Conservation (phyloP, 192 early-diverging fungal genomes). For the Phlyctochytrium arcticum region DNA sequence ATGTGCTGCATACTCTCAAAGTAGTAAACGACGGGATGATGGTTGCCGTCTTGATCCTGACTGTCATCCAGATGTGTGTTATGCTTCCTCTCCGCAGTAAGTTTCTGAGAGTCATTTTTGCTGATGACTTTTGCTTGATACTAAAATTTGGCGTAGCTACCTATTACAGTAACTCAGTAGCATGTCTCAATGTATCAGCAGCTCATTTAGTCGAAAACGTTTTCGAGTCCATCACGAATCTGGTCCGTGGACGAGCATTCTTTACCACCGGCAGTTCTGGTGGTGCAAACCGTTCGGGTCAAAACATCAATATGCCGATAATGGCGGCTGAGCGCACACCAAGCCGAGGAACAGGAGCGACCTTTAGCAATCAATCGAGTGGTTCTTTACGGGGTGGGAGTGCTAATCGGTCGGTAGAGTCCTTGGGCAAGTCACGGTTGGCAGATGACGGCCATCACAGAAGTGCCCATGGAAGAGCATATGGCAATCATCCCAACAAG, state of each 20-base stretch:
- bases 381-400: too few relatives aligned
- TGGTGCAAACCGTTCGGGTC: too few relatives aligned
- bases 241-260: constrained; percentile 3
- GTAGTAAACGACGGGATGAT: constrained; percentile 22
- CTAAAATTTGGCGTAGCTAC: background rate
- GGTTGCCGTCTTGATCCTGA: background rate
- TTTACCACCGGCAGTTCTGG: constrained; percentile 2
- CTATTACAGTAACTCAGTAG: constrained; percentile 6
- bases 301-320: too few relatives aligned
- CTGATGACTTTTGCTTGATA: background rate
- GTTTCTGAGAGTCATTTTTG: background rate
- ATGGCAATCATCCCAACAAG: too few relatives aligned
- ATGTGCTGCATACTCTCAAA: constrained; percentile 8
- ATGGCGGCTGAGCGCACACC: too few relatives aligned
- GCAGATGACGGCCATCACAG: too few relatives aligned
- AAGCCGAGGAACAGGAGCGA: too few relatives aligned
- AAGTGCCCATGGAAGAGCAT: too few relatives aligned
- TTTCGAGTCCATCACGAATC: constrained; percentile 16
- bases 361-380: too few relatives aligned
- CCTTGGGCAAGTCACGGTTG: too few relatives aligned
- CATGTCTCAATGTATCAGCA: constrained; percentile 15
- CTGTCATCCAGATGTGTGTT: background rate
- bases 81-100: constrained; percentile 17
- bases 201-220: constrained; percentile 21
- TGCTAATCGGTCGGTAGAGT: too few relatives aligned